These are phyloP conservation scores for Tephrocybe sp. DNA, from an alignment of 768 basidiomycete species.

Conservation along the genomic window DNA sequence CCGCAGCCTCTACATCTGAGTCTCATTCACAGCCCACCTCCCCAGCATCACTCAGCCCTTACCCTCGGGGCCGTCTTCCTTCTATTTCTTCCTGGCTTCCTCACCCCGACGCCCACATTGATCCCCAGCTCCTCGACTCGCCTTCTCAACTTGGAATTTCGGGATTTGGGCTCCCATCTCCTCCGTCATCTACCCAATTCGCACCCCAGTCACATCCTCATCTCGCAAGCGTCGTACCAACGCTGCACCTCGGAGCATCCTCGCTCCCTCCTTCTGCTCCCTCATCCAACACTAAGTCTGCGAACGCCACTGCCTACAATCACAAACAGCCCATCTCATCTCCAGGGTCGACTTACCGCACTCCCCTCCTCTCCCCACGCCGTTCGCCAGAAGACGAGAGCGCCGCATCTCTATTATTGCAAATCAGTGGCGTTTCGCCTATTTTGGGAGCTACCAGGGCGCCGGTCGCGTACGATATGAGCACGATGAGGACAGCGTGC, in stretches of 20 bases:
- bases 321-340: background rate
- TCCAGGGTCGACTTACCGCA: constrained; percentile 6
- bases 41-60: constrained; percentile 10
- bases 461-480: constrained; percentile 12
- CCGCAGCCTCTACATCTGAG: no score
- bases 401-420: constrained; percentile 63
- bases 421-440: constrained; percentile 53
- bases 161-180: constrained; percentile 25
- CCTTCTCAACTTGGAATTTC: constrained; percentile 29
- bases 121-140: constrained; percentile 29
- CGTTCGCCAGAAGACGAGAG: constrained; percentile 67
- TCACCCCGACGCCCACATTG: constrained; percentile 24
- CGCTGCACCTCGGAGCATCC: constrained; percentile 7
- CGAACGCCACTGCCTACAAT: background rate
- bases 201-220: background rate
- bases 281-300: no score
- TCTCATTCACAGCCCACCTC: no score
- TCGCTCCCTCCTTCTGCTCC: background rate
- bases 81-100: constrained; percentile 71
- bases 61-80: constrained; percentile 39
- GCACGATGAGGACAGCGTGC: constrained; percentile 9
- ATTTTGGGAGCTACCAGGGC: constrained; percentile 1
- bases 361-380: constrained; percentile 13
- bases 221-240: background rate
- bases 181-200: constrained; percentile 8